phyloP scores from a whole-genome alignment of 768 basidiomycete species.

The Thelephora ganbajun region DNA sequence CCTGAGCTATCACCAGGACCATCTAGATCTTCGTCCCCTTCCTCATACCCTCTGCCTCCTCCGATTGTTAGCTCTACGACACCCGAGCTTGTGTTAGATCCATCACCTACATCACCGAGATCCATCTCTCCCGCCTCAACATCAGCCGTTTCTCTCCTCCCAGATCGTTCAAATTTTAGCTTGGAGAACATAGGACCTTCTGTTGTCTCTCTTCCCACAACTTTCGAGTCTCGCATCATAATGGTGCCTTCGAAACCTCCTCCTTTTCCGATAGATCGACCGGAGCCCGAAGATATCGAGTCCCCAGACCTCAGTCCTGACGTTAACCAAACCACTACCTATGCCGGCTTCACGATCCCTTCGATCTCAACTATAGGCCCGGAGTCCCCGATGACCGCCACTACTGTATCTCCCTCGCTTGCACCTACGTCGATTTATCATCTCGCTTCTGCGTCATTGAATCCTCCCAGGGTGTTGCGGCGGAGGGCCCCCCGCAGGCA shows the following conservation, averaged over 20 bases:
- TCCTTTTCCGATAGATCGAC: too few relatives aligned
- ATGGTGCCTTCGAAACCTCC: neutral
- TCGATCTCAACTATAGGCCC: slow-evolving; percentile 38
- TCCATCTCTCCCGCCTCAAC: slow-evolving; percentile 14
- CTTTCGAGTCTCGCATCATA: slow-evolving; percentile 5
- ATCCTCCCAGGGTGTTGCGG: slow-evolving; percentile 15
- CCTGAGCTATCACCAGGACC: slow-evolving; percentile 10
- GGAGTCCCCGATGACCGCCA: slow-evolving; percentile 18
- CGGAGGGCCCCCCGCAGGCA: slow-evolving; percentile 8
- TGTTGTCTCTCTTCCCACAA: slow-evolving; percentile 14
- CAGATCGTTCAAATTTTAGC: neutral
- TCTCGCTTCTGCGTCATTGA: slow-evolving; percentile 12
- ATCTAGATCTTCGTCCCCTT: neutral
- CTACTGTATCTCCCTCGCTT: neutral
- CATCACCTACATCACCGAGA: neutral
- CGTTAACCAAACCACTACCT: slow-evolving; percentile 12
- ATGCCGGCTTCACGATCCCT: slow-evolving; percentile 35
- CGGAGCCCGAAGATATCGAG: neutral
- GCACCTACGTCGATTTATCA: neutral
- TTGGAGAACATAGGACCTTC: slow-evolving; percentile 1
- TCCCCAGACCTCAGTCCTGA: slow-evolving; percentile 6
- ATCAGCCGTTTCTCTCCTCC: slow-evolving; percentile 9
- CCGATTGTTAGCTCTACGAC: neutral
- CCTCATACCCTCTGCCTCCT: neutral
- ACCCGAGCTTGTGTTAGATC: neutral